Evolutionary conservation across 805 yeast genomes (phyloP).

Genomic region (Monosporozyma solicola): DNA sequence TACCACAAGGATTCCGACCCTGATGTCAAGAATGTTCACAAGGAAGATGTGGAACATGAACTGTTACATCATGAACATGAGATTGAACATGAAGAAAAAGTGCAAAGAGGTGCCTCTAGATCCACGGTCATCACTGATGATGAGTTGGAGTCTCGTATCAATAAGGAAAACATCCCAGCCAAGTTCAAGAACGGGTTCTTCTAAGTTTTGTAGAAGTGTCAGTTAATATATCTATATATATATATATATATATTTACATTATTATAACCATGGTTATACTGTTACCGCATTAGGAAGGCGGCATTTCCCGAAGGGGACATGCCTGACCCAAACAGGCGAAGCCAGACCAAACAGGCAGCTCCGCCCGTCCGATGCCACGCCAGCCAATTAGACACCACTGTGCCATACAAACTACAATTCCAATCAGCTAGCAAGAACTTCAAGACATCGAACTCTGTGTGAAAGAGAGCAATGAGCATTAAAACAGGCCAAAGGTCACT

Average conservation of each 20-base stretch:
- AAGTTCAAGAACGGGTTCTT: slow-evolving; percentile 29
- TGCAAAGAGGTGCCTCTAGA: slow-evolving; percentile 30
- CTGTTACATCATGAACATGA: slow-evolving; percentile 79
- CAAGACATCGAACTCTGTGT: too few species aligned
- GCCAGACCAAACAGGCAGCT: not conserved
- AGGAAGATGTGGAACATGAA: slow-evolving; percentile 85
- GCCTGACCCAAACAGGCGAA: not conserved
- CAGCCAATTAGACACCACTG: not conserved
- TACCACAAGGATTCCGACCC: slow-evolving; percentile 74
- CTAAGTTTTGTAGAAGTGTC: slow-evolving; percentile 3
- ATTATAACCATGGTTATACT: not conserved
- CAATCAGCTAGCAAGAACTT: too few species aligned
- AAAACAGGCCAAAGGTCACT: too few species aligned
- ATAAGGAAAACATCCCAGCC: slow-evolving; percentile 31
- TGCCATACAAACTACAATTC: too few species aligned
- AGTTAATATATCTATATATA: not conserved
- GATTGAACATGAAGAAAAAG: slow-evolving; percentile 47
- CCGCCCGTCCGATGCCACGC: not conserved
- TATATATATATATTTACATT: not conserved
- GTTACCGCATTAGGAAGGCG: not conserved
- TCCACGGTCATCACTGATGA: slow-evolving; percentile 32
- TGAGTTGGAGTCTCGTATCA: slow-evolving; percentile 34
- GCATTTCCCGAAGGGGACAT: not conserved
- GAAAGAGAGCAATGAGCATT: too few species aligned
- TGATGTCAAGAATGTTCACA: slow-evolving; percentile 68